A percentile compares a stretch with the other conserved stretches of the same genome.
phyloP scores from a whole-genome alignment of 768 basidiomycete genomes.

The Tephrocybe sp. region DNA sequence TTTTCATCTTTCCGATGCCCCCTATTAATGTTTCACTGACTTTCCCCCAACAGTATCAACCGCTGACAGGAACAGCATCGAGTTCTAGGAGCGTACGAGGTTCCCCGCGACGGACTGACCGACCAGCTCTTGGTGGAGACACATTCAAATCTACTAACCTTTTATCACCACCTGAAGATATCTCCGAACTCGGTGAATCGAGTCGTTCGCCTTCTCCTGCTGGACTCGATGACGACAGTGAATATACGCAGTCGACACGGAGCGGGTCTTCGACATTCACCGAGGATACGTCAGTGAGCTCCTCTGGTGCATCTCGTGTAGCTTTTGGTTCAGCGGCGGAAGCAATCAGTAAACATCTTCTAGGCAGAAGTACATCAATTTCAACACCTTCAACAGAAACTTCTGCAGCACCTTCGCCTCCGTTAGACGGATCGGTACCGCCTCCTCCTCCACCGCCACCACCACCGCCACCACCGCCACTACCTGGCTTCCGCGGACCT shows the following conservation, averaged over 20 bases:
- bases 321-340: slow-evolving; percentile 57
- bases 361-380: slow-evolving; percentile 45
- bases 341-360: slow-evolving; percentile 59
- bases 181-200: slow-evolving; percentile 38
- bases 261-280: slow-evolving; percentile 41
- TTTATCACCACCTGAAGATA: slow-evolving; percentile 45
- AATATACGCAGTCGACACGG: slow-evolving; percentile 49
- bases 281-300: slow-evolving; percentile 58
- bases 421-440: slow-evolving; percentile 22
- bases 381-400: slow-evolving; percentile 38
- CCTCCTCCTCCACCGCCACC: slow-evolving; percentile 1
- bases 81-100: slow-evolving; percentile 70
- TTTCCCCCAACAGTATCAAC: slow-evolving; percentile 53
- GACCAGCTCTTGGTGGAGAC: slow-evolving; percentile 41
- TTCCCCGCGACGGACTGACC: slow-evolving; percentile 62
- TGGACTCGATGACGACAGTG: slow-evolving; percentile 56
- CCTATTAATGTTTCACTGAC: slow-evolving; percentile 1
- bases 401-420: slow-evolving; percentile 20
- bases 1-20: slow-evolving; percentile 22
- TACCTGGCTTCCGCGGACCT: slow-evolving; percentile 25
- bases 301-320: slow-evolving; percentile 36
- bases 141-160: slow-evolving; percentile 42
- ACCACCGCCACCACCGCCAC: slow-evolving; percentile 30
- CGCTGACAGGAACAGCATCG: slow-evolving; percentile 56
- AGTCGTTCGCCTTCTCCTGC: slow-evolving; percentile 46